These are phyloP conservation scores for Pisolithus marmoratus DNA, from an alignment of 768 basidiomycete genomes.

Conservation along the genomic window DNA sequence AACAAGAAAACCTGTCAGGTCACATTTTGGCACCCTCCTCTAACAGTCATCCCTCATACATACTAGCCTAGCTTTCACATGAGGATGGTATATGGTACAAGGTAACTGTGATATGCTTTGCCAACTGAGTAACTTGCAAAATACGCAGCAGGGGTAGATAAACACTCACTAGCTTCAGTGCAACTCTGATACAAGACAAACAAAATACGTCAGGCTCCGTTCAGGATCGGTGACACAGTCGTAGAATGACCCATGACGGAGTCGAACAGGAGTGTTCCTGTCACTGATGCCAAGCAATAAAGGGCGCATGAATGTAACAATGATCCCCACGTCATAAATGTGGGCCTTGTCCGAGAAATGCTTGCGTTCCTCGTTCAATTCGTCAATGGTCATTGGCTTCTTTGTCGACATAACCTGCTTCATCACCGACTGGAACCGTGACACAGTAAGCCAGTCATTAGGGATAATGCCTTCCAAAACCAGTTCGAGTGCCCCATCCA, in stretches of 20 bases:
- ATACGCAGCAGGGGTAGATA: no score
- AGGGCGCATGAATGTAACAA: neutral
- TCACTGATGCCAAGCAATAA: neutral
- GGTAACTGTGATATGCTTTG: no score
- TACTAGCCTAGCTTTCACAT: no score
- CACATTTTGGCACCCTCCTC: no score
- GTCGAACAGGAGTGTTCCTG: neutral
- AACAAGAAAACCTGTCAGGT: no score
- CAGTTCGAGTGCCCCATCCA: neutral
- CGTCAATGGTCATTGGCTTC: neutral
- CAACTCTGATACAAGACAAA: no score
- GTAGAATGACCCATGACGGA: neutral
- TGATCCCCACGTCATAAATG: neutral
- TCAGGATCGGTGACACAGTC: neutral
- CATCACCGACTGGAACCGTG: conserved; percentile 1
- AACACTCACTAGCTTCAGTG: no score
- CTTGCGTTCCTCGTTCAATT: neutral
- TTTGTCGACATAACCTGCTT: neutral
- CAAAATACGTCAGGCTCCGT: no score
- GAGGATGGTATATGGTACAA: no score
- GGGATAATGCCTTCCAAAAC: neutral
- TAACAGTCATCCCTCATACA: no score
- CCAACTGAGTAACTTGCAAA: no score
- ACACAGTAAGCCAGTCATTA: neutral
- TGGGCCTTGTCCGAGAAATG: neutral